phyloP scores from a whole-genome alignment of 805 yeast species.

The Nakazawaea ishiwadae region DNA sequence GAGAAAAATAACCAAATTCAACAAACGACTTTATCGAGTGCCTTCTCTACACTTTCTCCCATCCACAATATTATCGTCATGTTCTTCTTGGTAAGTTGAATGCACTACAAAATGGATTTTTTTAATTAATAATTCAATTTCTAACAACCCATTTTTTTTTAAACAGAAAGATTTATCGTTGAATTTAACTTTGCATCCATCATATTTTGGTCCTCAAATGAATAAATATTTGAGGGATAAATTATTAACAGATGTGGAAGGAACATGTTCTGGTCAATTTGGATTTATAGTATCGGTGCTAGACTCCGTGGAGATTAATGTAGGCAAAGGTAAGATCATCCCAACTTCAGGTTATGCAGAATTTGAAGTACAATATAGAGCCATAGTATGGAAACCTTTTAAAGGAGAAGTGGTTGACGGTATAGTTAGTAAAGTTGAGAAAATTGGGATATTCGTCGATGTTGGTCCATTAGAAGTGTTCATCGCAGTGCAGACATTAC shows the following conservation, averaged over 20 bases:
- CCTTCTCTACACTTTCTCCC: not conserved
- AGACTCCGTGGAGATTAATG: slow-evolving; percentile 91
- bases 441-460: slow-evolving; percentile 95
- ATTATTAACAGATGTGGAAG: slow-evolving; percentile 92
- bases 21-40: no score
- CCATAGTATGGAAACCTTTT: slow-evolving; percentile 97
- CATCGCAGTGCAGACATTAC: slow-evolving; percentile 91
- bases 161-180: slow-evolving; percentile 78
- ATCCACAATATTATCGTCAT: slow-evolving; percentile 1
- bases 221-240: slow-evolving; percentile 87
- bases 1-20: not conserved
- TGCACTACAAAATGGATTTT: not conserved
- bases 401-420: slow-evolving; percentile 99
- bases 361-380: slow-evolving; percentile 92
- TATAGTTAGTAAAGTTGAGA: slow-evolving; percentile 87
- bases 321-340: slow-evolving; percentile 87
- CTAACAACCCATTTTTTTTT: not conserved
- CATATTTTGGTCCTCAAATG: slow-evolving; percentile 97
- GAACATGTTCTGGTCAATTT: slow-evolving; percentile 97
- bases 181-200: slow-evolving; percentile 91
- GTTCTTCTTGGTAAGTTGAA: slow-evolving; percentile 16
- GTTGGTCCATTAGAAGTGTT: slow-evolving; percentile 96
- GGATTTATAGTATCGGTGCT: slow-evolving; percentile 96
- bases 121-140: not conserved
- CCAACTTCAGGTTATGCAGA: slow-evolving; percentile 95